Evolutionary conservation across 164 flowering plant species (phyloP), one percentile per base, ranked within the genome.

Genomic region (Euptelea pleiosperma): DNA sequence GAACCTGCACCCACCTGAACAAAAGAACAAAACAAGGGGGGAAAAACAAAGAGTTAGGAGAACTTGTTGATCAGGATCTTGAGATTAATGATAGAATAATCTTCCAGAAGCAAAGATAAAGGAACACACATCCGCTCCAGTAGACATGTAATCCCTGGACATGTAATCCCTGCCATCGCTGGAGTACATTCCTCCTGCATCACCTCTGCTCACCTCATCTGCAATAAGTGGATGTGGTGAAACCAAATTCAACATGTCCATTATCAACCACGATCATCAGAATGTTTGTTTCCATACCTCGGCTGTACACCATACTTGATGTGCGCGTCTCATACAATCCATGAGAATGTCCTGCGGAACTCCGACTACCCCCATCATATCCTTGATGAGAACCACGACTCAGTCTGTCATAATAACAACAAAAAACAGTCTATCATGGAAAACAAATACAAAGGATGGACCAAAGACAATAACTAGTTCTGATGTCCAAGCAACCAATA

Each of bases 221-320:
- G 57, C 48, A 47, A 55, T 16, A 51, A 50, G 19, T 15, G 19
- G 14, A 36, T 24, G 22, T 19, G 21, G 18, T 11, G 45, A 36
- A 49, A 33, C 11, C 35, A 35, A 14, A 29, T 35, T 26, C 25
- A 0, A 12, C 35, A 58, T 15, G 15, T 21, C 6, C 30, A 3
- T 18, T n/a, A 43, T 28, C 11, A 45, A 36, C 14, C 21, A 63
- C 47, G 35, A 36, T 12, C 19, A 22, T 2, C 6, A n/a, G 8
- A 28, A 34, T 10, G 11, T 2, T 8, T 12, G 30, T 22, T 37
- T 30, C 18, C 57, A 48, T 62, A 71, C 75, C 75, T 66, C 70
- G 62, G 50, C 58, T 52, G 42, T 71, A 71, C 6, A 62, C 66
- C 62, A 41, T 50, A 43, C 53, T 61, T 31, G 74, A 65, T 39